phyloP scores from a whole-genome alignment of 768 basidiomycete species.

The Glaciozyma martinii region DNA sequence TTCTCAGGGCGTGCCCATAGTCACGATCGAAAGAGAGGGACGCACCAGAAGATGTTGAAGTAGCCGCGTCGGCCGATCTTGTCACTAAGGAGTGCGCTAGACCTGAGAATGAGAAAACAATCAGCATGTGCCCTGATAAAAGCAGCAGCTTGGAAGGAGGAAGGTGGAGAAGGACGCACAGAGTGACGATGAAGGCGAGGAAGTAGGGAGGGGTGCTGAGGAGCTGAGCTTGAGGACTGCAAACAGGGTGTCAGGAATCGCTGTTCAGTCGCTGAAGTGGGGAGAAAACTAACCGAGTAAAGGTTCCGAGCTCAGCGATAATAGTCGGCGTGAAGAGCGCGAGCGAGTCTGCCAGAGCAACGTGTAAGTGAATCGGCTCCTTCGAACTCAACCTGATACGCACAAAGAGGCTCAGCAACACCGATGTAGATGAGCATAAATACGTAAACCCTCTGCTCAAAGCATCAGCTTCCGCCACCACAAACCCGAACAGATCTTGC shows the following conservation, averaged over 20 bases:
- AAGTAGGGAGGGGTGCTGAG: constrained; percentile 40
- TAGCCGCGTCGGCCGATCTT: constrained; percentile 37
- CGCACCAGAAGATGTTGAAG: constrained; percentile 37
- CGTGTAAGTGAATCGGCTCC: background rate
- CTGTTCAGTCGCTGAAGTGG: too few species aligned
- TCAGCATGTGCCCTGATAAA: too few species aligned
- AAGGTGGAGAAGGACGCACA: constrained; percentile 32
- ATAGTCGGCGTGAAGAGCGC: constrained; percentile 58
- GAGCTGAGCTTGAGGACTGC: constrained; percentile 36
- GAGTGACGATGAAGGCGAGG: constrained; percentile 42
- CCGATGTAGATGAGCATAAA: constrained; percentile 30
- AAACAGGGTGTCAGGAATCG: too few species aligned
- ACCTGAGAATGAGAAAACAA: background rate
- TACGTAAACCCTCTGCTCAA: constrained; percentile 37
- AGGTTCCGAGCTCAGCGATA: constrained; percentile 52
- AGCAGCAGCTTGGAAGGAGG: background rate
- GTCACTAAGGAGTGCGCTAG: constrained; percentile 36
- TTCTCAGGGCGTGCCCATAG: too few species aligned
- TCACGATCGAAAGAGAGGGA: too few species aligned
- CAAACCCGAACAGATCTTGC: background rate
- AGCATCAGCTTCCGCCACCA: background rate
- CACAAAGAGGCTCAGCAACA: background rate
- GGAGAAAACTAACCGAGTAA: constrained; percentile 23
- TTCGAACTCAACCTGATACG: too few species aligned
- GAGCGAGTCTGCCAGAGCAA: constrained; percentile 43